These are phyloP conservation scores for Aureobasidium vineae DNA, from an alignment of 2,329 filamentous ascomycete species.

Conservation along the genomic window DNA sequence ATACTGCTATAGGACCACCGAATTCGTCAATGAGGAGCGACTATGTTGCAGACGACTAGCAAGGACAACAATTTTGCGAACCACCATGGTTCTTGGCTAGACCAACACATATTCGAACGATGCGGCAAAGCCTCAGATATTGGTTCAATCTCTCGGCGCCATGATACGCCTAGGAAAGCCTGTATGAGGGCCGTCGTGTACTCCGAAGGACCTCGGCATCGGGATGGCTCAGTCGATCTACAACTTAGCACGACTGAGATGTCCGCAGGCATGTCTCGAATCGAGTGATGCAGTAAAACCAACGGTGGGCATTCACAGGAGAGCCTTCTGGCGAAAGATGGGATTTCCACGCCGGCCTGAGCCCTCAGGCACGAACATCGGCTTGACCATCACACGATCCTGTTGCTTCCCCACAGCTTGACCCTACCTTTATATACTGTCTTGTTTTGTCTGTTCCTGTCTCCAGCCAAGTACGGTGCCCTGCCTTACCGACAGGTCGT, in stretches of 20 bases:
- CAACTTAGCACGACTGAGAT: too few species aligned
- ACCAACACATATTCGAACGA: background rate
- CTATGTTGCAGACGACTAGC: background rate
- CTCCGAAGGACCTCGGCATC: too few species aligned
- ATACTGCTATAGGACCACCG: constrained; percentile 2
- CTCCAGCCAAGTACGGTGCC: background rate
- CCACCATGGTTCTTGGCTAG: too few species aligned
- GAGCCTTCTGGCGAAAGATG: too few species aligned
- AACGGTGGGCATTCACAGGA: too few species aligned
- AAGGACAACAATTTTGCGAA: background rate
- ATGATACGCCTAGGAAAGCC: background rate
- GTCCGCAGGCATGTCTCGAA: too few species aligned
- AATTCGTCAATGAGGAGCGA: background rate
- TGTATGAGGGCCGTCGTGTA: too few species aligned
- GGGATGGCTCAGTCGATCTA: too few species aligned
- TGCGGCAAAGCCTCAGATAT: background rate
- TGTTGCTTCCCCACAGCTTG: background rate
- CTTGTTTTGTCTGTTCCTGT: background rate
- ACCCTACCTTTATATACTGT: background rate
- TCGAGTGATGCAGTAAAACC: too few species aligned
- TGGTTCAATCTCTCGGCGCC: background rate
- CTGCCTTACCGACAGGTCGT: background rate
- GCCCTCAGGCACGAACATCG: too few species aligned
- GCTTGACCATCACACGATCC: too few species aligned
- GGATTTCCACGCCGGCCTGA: too few species aligned